Percentiles rank a stretch among this genome's conserved stretches.
These are phyloP conservation scores for Groenewaldozyma salmanticensis DNA, from an alignment of 805 yeast genomes.

Conservation along the genomic window DNA sequence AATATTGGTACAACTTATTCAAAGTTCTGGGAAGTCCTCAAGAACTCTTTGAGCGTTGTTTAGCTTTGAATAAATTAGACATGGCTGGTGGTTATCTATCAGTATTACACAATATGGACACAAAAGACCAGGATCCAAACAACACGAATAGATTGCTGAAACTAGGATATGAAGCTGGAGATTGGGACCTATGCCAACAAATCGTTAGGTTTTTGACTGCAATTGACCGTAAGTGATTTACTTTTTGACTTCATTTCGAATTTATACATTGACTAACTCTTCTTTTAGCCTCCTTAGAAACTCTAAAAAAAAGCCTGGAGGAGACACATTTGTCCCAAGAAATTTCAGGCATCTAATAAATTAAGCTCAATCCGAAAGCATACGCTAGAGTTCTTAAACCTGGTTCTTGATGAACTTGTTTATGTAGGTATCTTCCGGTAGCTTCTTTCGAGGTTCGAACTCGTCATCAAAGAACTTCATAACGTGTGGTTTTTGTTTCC, in stretches of 20 bases:
- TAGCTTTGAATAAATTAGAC: slow-evolving; percentile 25
- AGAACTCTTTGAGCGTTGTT: slow-evolving; percentile 28
- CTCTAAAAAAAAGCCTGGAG: slow-evolving; percentile 3
- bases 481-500: slow-evolving; percentile 84
- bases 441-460: slow-evolving; percentile 42
- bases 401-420: slow-evolving; percentile 43
- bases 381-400: slow-evolving; percentile 15
- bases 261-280: neutral
- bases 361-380: no score
- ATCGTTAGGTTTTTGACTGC: slow-evolving; percentile 31
- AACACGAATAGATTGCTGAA: slow-evolving; percentile 25
- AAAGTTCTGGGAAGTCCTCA: slow-evolving; percentile 28
- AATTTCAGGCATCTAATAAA: neutral
- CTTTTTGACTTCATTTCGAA: neutral
- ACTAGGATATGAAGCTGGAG: slow-evolving; percentile 26
- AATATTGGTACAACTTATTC: slow-evolving; percentile 39
- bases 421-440: slow-evolving; percentile 50
- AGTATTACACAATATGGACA: slow-evolving; percentile 27
- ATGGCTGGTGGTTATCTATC: slow-evolving; percentile 34
- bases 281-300: neutral
- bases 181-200: slow-evolving; percentile 30
- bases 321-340: neutral
- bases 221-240: slow-evolving; percentile 21
- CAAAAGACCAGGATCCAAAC: slow-evolving; percentile 20
- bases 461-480: slow-evolving; percentile 70